Conservation (phyloP, 768 basidiomycete species). For the Collybia sordida region DNA sequence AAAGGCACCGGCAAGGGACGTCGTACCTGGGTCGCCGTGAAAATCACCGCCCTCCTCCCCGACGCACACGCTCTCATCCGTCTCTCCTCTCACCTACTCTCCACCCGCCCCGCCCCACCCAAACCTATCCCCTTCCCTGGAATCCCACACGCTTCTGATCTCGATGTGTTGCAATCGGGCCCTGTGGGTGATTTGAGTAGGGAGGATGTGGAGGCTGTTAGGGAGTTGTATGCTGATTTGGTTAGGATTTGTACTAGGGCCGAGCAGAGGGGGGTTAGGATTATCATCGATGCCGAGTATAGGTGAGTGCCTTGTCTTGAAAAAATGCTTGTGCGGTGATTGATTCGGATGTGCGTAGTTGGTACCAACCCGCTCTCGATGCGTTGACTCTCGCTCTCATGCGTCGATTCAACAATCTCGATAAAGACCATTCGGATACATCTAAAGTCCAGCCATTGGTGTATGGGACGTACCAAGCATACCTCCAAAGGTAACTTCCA, state of each 20-base stretch:
- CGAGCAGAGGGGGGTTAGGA: constrained; percentile 56
- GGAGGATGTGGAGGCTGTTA: constrained; percentile 61
- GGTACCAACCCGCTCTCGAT: constrained; percentile 84
- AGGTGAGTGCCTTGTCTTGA: too few species aligned
- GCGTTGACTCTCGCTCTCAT: constrained; percentile 74
- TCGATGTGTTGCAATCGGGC: constrained; percentile 43
- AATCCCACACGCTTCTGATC: constrained; percentile 56
- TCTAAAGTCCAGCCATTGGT: constrained; percentile 55
- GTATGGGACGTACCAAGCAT: constrained; percentile 89
- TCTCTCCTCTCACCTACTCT: constrained; percentile 58
- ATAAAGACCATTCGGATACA: constrained; percentile 8
- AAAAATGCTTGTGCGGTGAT: not conserved
- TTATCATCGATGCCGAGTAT: constrained; percentile 88
- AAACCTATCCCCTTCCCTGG: constrained; percentile 66
- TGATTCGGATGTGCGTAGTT: constrained; percentile 29
- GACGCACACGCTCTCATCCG: constrained; percentile 58
- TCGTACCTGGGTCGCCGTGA: constrained; percentile 83
- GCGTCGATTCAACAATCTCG: constrained; percentile 68
- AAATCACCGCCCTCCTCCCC: constrained; percentile 74
- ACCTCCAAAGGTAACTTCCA: constrained; percentile 62
- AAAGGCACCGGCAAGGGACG: too few species aligned
- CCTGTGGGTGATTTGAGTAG: constrained; percentile 33
- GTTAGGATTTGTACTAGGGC: constrained; percentile 64
- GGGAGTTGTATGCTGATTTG: constrained; percentile 62
- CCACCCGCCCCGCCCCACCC: constrained; percentile 32